Evolutionary conservation across 495 filamentous ascomycete genomes (phyloP).

Genomic region (Sabuloglossum arenarium): DNA sequence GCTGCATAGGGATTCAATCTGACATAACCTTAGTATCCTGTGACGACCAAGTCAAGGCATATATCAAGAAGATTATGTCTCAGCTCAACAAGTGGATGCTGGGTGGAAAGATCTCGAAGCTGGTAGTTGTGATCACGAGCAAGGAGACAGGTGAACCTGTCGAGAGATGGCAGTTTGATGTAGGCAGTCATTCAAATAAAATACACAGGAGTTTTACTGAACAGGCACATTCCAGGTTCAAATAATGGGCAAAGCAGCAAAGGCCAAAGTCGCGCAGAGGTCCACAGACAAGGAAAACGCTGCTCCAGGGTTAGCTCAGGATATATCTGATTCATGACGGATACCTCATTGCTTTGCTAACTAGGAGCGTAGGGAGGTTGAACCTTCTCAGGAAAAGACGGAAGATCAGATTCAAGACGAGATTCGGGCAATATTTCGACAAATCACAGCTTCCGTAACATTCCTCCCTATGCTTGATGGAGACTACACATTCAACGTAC

Average conservation of each 20-base stretch:
- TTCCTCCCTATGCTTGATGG: conserved; percentile 85
- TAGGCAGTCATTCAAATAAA: conserved; percentile 17
- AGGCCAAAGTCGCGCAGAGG: conserved; percentile 28
- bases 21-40: conserved; percentile 41
- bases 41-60: conserved; percentile 95
- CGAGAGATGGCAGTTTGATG: conserved; percentile 97
- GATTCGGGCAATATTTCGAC: conserved; percentile 87
- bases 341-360: neutral
- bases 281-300: conserved; percentile 41
- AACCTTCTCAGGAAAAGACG: conserved; percentile 43
- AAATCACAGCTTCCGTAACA: conserved; percentile 94
- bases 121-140: conserved; percentile 86
- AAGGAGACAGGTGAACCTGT: conserved; percentile 93
- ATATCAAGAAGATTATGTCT: conserved; percentile 96
- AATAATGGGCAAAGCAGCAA: conserved; percentile 40
- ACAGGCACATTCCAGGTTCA: conserved; percentile 28
- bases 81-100: conserved; percentile 94
- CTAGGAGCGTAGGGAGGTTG: conserved; percentile 13
- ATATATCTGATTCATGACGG: neutral
- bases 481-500: conserved; percentile 93
- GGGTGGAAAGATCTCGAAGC: conserved; percentile 84
- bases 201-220: neutral
- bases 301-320: conserved; percentile 25
- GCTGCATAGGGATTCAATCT: neutral
- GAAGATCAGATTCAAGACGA: conserved; percentile 87